A percentile compares a stretch with the other conserved stretches of the same genome.
Conservation (phyloP, 441 rosid species). For the Populus trichocarpa region DNA sequence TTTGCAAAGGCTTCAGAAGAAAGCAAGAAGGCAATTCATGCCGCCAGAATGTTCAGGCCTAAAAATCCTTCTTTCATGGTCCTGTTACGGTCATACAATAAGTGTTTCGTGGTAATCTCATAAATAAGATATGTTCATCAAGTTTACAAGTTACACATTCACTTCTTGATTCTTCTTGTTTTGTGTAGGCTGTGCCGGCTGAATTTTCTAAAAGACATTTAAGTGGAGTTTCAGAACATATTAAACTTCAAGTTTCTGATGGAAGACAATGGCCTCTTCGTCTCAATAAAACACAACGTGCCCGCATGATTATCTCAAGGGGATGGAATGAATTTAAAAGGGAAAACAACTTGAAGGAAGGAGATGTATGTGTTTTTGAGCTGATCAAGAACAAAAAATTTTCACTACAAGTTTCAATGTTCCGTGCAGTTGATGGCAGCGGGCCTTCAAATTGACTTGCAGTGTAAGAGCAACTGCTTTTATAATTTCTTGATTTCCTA, state of each 20-base stretch:
- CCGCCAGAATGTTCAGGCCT: not conserved
- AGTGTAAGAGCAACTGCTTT: too few species aligned
- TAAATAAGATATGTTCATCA: not conserved
- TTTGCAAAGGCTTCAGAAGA: not conserved
- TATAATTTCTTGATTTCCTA: too few species aligned
- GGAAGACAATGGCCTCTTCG: not conserved
- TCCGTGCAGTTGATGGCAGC: not conserved
- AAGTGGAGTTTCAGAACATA: not conserved
- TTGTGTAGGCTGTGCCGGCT: not conserved
- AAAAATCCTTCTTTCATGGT: slow-evolving; percentile 5
- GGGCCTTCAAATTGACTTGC: not conserved
- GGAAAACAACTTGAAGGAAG: slow-evolving; percentile 10
- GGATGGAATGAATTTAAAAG: slow-evolving; percentile 8
- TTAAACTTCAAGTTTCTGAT: not conserved
- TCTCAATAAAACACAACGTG: not conserved
- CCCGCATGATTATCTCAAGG: not conserved
- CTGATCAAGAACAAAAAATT: not conserved
- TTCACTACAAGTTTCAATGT: slow-evolving; percentile 4
- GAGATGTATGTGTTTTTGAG: slow-evolving; percentile 19
- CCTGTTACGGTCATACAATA: not conserved
- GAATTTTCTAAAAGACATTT: not conserved
- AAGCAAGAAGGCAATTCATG: not conserved
- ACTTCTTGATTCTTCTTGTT: not conserved
- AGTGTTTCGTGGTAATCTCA: not conserved
- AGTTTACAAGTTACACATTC: not conserved